Base-by-base conservation (phyloP, 2,329 filamentous ascomycete genomes). In the Arthroderma uncinatum region DNA sequence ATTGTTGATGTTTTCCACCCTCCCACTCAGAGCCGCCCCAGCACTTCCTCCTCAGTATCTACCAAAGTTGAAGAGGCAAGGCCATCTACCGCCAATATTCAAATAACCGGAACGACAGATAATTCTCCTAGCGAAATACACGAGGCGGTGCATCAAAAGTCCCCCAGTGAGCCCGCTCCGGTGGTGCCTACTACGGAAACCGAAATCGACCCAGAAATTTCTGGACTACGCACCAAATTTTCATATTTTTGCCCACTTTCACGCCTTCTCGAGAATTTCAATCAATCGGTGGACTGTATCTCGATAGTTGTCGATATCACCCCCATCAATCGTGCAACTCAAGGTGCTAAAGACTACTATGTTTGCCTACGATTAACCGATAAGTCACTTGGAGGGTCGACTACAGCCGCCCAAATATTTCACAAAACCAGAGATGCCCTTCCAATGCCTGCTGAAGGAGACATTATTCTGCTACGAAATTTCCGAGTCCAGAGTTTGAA, bases 191-290 rank as follows among this genome's bases (percentile, higher is more conserved):
- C n/a, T 21, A 52, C 23, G 12, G 33, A 34, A 25, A 55, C 56
- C 21, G 23, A 62, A 44, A 54, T 40, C 23, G 16, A 55, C n/a
- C 59, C 65, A 47, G 60, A 68, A 59, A 64, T 66, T 10, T 64
- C 64, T 8, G 73, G 74, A 4, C 60, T 72, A 12, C 72, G 70
- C 33, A 76, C 71, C 57, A 67, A 70, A 42, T 59, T 71, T 23
- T 72, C 72, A 7, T 76, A 77, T 59, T 77, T 73, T 57, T 64
- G 69, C 44, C 68, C 71, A 23, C 70, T 78, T 9, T 68, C 71
- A 16, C 70, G 69, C 6, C 69, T 78, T n/a, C 59, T 67, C 48
- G 70, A 73, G 55, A 70, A 75, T 58, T 75, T 72, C 59, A 67
- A 71, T 57, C 61, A 68, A 5, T 34, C 68, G 21, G 66, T 72